Evolutionary conservation across 164 flowering plant genomes (phyloP).

Genomic region (Pachysandra terminalis): DNA sequence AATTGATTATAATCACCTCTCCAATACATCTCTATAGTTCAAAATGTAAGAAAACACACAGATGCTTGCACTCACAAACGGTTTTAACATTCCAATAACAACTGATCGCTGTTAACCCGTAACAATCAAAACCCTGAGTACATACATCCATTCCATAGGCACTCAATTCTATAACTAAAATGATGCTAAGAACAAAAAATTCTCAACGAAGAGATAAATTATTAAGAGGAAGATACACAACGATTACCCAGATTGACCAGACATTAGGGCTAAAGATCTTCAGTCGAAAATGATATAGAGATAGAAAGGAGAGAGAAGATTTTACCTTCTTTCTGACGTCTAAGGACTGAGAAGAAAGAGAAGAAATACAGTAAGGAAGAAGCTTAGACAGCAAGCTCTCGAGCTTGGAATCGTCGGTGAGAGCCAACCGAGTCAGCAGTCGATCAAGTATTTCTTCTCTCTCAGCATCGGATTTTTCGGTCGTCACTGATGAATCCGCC

Average conservation of each 20-base stretch:
- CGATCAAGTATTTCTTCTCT: slow-evolving; percentile 77
- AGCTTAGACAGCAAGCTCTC: slow-evolving; percentile 70
- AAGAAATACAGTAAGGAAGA: slow-evolving; percentile 78
- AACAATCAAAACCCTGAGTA: background rate
- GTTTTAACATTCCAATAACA: too few species aligned
- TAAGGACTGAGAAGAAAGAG: slow-evolving; percentile 56
- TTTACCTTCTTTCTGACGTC: slow-evolving; percentile 74
- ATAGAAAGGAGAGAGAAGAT: background rate
- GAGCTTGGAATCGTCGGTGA: slow-evolving; percentile 87
- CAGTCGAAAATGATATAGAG: background rate
- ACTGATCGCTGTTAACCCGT: too few species aligned
- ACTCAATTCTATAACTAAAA: too few species aligned
- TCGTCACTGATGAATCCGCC: slow-evolving; percentile 47
- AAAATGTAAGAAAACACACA: background rate
- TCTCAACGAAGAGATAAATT: too few species aligned
- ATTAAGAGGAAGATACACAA: too few species aligned
- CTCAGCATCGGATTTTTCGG: slow-evolving; percentile 57
- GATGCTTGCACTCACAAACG: background rate
- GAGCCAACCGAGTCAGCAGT: slow-evolving; percentile 88
- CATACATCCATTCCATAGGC: too few species aligned
- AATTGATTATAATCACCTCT: background rate
- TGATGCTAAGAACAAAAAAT: too few species aligned
- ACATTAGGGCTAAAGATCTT: background rate
- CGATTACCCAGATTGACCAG: background rate
- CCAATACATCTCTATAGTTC: background rate